A percentile compares a stretch with the other conserved stretches of the same genome.
These are phyloP conservation scores for Pterothamnion heteromorphum DNA, from an alignment of 31 red algal genomes.

Conservation along the genomic window DNA sequence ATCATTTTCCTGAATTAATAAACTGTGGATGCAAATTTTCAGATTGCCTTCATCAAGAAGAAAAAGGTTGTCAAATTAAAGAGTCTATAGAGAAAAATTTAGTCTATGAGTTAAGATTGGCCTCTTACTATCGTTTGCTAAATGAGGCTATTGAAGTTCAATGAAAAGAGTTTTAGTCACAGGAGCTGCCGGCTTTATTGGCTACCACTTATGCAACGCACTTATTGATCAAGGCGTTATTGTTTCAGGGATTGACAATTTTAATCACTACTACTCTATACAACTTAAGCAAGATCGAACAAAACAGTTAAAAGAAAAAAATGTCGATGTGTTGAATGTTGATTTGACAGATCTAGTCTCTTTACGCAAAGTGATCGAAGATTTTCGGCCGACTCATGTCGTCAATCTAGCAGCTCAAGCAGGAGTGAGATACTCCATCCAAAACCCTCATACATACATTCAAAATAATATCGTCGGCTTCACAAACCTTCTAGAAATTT, in stretches of 20 bases:
- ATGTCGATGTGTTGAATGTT: neutral
- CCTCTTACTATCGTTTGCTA: no score
- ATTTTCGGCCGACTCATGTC: slow-evolving; percentile 40
- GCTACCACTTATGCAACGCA: slow-evolving; percentile 15
- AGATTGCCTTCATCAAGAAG: no score
- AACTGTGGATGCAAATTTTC: no score
- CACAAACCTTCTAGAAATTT: slow-evolving; percentile 46
- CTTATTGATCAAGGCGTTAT: slow-evolving; percentile 34
- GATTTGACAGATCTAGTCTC: slow-evolving; percentile 2
- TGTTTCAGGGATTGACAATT: slow-evolving; percentile 52
- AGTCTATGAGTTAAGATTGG: no score
- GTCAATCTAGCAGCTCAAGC: slow-evolving; percentile 62
- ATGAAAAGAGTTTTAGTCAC: slow-evolving; percentile 54
- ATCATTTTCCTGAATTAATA: no score
- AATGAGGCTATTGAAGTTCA: no score
- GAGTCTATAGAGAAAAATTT: no score
- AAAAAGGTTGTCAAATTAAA: no score
- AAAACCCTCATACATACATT: slow-evolving; percentile 41
- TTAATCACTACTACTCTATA: slow-evolving; percentile 57
- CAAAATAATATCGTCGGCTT: slow-evolving; percentile 50
- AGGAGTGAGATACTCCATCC: slow-evolving; percentile 52
- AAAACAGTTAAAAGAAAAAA: slow-evolving; percentile 16
- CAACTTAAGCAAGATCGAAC: slow-evolving; percentile 48
- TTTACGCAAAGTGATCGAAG: neutral
- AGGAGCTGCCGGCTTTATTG: slow-evolving; percentile 62